Percentiles rank a stretch among this genome's conserved stretches.
phyloP scores from a whole-genome alignment of 345 rosid genomes.

The Corchorus olitorius region DNA sequence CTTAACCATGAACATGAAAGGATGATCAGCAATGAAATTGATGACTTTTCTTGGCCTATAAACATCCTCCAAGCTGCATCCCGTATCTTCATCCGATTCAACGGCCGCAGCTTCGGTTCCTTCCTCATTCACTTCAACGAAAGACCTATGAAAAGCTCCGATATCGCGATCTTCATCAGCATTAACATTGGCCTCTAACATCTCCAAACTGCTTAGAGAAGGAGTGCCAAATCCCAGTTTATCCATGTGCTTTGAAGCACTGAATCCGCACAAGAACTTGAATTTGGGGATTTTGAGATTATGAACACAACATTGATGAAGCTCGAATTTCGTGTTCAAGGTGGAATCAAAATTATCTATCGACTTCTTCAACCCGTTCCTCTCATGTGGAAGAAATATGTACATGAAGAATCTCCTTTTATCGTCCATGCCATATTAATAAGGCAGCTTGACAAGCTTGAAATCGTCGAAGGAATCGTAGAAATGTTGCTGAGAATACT shows the following conservation, averaged over 20 bases:
- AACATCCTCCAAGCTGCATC: neutral
- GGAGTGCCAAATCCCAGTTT: neutral
- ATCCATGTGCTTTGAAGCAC: neutral
- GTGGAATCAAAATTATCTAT: neutral
- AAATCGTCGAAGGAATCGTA: neutral
- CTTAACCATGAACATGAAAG: neutral
- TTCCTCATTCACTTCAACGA: slow-evolving; percentile 2
- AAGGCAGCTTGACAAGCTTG: neutral
- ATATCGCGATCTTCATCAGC: neutral
- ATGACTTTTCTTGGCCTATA: neutral
- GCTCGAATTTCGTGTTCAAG: neutral
- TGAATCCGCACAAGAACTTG: neutral
- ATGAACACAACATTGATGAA: neutral
- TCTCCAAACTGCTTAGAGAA: neutral
- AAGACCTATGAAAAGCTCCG: neutral
- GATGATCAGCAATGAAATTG: slow-evolving; percentile 14
- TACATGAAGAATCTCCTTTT: neutral
- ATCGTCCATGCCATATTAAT: neutral
- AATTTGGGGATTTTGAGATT: neutral
- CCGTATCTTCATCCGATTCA: neutral
- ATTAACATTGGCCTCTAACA: neutral
- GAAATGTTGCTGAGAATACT: neutral
- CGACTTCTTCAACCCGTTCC: neutral
- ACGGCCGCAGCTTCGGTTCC: slow-evolving; percentile 1
- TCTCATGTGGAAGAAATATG: neutral